A percentile compares a stretch with the other conserved stretches of the same genome.
phyloP scores from a whole-genome alignment of 768 basidiomycete genomes.

The Amanita thiersii region DNA sequence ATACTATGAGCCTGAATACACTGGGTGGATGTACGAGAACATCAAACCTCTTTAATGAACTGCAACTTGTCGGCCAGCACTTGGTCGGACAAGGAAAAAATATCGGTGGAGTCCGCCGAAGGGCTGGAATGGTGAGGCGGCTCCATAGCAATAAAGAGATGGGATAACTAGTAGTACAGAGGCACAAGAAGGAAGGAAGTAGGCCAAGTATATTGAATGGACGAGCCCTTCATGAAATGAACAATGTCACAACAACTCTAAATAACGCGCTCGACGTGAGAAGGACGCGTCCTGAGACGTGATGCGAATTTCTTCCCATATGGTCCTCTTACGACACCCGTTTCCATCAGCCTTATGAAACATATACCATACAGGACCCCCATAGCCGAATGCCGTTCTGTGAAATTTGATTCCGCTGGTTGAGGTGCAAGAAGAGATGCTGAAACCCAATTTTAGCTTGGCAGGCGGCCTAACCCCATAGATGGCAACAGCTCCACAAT shows the following conservation, averaged over 20 bases:
- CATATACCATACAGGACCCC: too few species aligned
- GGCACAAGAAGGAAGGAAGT: constrained; percentile 23
- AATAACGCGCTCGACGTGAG: constrained; percentile 30
- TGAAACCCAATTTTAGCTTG: too few species aligned
- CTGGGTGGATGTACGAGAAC: not conserved
- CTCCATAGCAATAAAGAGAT: constrained; percentile 39
- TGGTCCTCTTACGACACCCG: too few species aligned
- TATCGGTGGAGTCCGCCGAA: constrained; percentile 39
- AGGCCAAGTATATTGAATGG: constrained; percentile 10
- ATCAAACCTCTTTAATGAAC: constrained; percentile 65
- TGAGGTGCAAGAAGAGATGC: too few species aligned
- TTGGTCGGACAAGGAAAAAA: constrained; percentile 71
- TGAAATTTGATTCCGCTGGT: too few species aligned
- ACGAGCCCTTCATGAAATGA: constrained; percentile 19
- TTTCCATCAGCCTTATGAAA: too few species aligned
- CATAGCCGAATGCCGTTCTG: too few species aligned
- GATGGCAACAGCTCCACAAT: too few species aligned
- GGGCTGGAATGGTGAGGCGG: constrained; percentile 21
- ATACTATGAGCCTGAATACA: constrained; percentile 9
- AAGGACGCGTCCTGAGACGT: constrained; percentile 21
- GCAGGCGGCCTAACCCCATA: too few species aligned
- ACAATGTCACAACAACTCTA: constrained; percentile 29
- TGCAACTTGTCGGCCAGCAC: constrained; percentile 61
- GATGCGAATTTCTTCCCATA: too few species aligned
- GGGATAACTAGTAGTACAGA: constrained; percentile 54